These are phyloP conservation scores for Lepidium africanum DNA, from an alignment of 345 rosid genomes.

Conservation along the genomic window DNA sequence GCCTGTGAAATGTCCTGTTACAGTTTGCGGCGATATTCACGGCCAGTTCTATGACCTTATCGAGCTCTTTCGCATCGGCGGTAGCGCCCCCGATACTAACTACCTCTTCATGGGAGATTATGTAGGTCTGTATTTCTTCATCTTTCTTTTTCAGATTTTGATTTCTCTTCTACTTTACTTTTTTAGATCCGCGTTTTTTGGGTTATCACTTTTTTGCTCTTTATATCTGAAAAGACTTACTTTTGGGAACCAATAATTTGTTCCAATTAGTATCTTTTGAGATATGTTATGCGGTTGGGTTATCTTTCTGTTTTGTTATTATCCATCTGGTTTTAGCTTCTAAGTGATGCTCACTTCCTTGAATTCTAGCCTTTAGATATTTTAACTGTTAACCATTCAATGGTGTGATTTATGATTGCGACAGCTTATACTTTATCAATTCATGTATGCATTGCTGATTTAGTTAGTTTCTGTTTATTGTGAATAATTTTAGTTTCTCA, in stretches of 20 bases:
- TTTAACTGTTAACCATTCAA: background rate
- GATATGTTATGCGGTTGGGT: background rate
- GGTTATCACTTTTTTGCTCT: background rate
- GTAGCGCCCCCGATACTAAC: constrained; percentile 92
- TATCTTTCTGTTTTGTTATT: background rate
- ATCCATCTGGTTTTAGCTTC: background rate
- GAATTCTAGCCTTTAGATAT: background rate
- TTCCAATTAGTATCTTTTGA: too few relatives aligned
- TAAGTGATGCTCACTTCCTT: background rate
- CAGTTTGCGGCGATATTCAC: constrained; percentile 98
- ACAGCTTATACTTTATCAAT: background rate
- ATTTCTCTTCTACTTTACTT: background rate
- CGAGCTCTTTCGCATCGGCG: constrained; percentile 94
- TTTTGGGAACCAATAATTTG: background rate
- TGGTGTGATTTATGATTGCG: background rate
- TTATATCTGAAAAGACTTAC: background rate
- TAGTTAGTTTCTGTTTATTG: background rate
- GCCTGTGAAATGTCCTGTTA: constrained; percentile 98
- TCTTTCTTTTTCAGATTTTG: background rate
- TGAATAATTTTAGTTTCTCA: background rate
- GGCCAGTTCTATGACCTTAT: constrained; percentile 97
- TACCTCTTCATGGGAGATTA: constrained; percentile 99
- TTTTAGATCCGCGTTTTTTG: constrained; percentile 3
- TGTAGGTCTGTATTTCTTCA: constrained; percentile 58
- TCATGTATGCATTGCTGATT: background rate